phyloP scores from a whole-genome alignment of 345 rosid genomes.

The Dipteronia sinensis region DNA sequence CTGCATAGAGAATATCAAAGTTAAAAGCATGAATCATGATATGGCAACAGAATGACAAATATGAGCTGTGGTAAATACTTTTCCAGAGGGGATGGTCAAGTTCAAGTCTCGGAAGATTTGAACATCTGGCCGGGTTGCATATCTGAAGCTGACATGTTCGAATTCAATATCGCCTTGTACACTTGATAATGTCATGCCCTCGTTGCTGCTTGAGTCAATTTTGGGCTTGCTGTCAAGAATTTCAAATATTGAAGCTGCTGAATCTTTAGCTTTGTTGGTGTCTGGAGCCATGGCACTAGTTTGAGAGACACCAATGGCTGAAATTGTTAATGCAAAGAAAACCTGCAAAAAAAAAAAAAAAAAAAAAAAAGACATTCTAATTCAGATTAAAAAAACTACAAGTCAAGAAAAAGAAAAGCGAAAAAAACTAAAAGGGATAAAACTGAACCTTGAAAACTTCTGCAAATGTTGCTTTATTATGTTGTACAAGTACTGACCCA shows the following conservation, averaged over 20 bases:
- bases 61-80: slow-evolving; percentile 39
- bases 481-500: slow-evolving; percentile 52
- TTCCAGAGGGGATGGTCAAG: slow-evolving; percentile 69
- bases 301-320: slow-evolving; percentile 78
- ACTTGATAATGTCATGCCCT: slow-evolving; percentile 51
- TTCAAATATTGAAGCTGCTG: slow-evolving; percentile 73
- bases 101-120: slow-evolving; percentile 67
- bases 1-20: slow-evolving; percentile 29
- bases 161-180: slow-evolving; percentile 63
- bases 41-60: not conserved
- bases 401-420: not conserved
- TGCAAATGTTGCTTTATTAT: slow-evolving; percentile 62
- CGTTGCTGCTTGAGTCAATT: slow-evolving; percentile 69
- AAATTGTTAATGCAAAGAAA: slow-evolving; percentile 76
- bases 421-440: not conserved
- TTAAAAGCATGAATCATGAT: not conserved
- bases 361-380: not conserved
- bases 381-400: not conserved
- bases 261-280: slow-evolving; percentile 68
- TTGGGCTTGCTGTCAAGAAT: slow-evolving; percentile 72
- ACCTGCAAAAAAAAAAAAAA: slow-evolving; percentile 28
- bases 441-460: slow-evolving; percentile 71
- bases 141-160: slow-evolving; percentile 72
- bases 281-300: slow-evolving; percentile 79
- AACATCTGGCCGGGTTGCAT: slow-evolving; percentile 69